Base-by-base conservation (phyloP, 2,329 filamentous ascomycete species). In the Pseudocercospora eumusae region DNA sequence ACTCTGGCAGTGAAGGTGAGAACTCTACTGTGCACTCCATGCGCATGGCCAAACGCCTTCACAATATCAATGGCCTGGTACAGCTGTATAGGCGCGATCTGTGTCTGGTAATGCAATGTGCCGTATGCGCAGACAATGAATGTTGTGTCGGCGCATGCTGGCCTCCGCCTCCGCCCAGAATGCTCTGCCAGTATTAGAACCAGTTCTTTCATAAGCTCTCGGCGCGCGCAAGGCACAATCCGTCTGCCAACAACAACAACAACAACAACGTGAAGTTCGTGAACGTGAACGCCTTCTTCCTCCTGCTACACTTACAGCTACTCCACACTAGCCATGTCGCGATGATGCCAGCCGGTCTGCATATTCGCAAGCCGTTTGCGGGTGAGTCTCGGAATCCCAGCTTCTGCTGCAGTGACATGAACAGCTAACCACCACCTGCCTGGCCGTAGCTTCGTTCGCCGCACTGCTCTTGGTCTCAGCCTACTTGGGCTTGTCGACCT, bases 351-450 rank as follows among this genome's bases (percentile, higher is more conserved):
- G 40, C 50, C 18, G 56, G 56, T 42, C 57, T 96, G 89, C 90
- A 91, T 77, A 91, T 97, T 80, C 87, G 93, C 74, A 85, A 92
- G 71, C 89, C 90, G 59, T 96, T 96, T 75, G 92, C 92, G 80
- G 91, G 93, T 95, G 81, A 73, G 86, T 80, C 64, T 15, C 31
- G 40, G 21, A 52, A 21, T 15, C 20, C 59, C 44, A 55, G 20
- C 44, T 52, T 44, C 36, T 36, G 40, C 56, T 49, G 50, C 56
- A 52, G 23, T 54, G 31, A 18, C 31, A 55, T 42, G 40, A 33
- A 53, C 57, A 40, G 56, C 61, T 59, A 59, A 61, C 61, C 42
- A 20, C n/a, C n/a, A 60, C 54, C 53, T 54, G 50, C 56, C 50
- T 33, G 62, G 31, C n/a, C 20, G 18, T 42, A 81, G 80, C 74